phyloP scores from a whole-genome alignment of 1,284 basidiomycete genomes.

The Schizopora paradoxa region DNA sequence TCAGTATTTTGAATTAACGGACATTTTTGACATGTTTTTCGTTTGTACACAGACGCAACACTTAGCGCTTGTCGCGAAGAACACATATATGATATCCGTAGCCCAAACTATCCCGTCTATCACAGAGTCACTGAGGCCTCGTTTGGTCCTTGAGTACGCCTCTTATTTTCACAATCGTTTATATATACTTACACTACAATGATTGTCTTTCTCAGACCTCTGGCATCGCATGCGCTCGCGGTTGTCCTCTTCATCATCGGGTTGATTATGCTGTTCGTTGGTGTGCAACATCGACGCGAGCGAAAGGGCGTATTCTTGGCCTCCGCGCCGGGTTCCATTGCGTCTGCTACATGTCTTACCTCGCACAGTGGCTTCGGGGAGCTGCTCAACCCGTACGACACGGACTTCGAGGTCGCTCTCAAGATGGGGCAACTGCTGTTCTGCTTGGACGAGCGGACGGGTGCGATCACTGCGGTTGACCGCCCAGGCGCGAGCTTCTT shows the following conservation, averaged over 20 bases:
- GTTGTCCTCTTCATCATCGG: constrained; percentile 42
- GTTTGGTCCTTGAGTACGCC: constrained; percentile 53
- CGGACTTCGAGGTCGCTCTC: constrained; percentile 35
- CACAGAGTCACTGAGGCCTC: constrained; percentile 37
- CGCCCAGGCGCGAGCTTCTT: constrained; percentile 9
- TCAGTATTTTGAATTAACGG: not conserved
- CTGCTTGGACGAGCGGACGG: constrained; percentile 50
- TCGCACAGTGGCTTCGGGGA: constrained; percentile 58
- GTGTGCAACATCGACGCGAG: constrained; percentile 40
- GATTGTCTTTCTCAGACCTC: constrained; percentile 32
- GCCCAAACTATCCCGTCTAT: constrained; percentile 34
- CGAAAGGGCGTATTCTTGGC: constrained; percentile 49
- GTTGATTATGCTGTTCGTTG: constrained; percentile 38
- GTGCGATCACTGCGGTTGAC: constrained; percentile 55
- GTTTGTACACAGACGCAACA: constrained; percentile 42
- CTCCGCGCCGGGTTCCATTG: constrained; percentile 55
- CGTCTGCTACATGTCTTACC: constrained; percentile 47
- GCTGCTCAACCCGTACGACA: constrained; percentile 55
- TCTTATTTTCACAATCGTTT: not conserved
- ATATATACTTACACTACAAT: constrained; percentile 1
- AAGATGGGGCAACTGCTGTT: constrained; percentile 53
- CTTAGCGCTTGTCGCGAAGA: constrained; percentile 48
- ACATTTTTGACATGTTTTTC: no score
- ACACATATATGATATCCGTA: constrained; percentile 45
- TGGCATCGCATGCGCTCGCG: constrained; percentile 46